Base-by-base conservation (phyloP, 2,329 filamentous ascomycete genomes). In the Thermomyces lanuginosus region DNA sequence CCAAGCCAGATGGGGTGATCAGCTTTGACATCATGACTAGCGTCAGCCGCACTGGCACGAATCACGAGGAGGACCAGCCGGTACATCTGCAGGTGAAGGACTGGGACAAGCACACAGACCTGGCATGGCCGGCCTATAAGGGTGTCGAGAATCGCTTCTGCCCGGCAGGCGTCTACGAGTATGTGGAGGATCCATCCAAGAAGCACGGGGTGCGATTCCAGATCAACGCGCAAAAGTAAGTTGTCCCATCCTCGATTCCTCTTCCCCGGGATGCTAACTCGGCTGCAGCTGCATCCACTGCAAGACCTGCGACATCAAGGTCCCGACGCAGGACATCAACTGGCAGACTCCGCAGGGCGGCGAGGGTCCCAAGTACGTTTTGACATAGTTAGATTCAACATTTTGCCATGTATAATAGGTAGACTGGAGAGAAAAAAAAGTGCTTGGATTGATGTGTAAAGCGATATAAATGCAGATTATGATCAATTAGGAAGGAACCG, bases 281-380 rank as follows among this genome's bases (percentile, higher is more conserved):
- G 8, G 12, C 21, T 21, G 26, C 45, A 92, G 84, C 58, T 98
- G 89, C 53, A 92, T 98, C 38, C 89, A 98, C 58, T 98, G 89
- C 67, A 98, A 98, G 68, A 98, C 89, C 8, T 98, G 89, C 53
- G 89, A 98, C 55, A 98, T 98, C 61, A 98, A 98, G 61, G 86
- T 82, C 9, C 89, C 89, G 5, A 71, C 76, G 36, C 89, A 98
- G 60, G 89, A 95, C 49, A 95, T 98, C 56, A 93, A 92, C 55
- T 92, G 82, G 82, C 72, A 82, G 42, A 89, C 89, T 16, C 89
- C 89, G 5, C 83, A 93, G 50, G 84, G 89, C 38, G 89, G 86
- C 27, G 89, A 75, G 45, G 70, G 70, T 4, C 70, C 70, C 6
- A 74, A 74, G 46, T 76, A 76, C 42, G 61, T 64, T 28, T 62